These are phyloP conservation scores for Naegleria fowleri DNA, from an alignment of 208 protist genomes.

Conservation along the genomic window DNA sequence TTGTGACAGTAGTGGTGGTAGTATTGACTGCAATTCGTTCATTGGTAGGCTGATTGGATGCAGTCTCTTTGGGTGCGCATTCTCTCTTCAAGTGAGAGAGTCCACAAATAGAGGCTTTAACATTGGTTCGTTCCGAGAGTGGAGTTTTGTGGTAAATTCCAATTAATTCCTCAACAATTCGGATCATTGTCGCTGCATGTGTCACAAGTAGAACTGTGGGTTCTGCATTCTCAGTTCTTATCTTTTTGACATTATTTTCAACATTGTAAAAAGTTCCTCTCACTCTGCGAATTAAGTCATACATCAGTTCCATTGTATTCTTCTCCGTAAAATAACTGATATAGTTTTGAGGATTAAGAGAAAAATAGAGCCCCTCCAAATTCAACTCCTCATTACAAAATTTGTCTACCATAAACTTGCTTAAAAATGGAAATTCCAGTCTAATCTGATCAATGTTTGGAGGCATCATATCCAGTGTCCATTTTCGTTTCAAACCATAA, in stretches of 20 bases:
- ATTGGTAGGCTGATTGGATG: background rate
- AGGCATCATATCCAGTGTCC: background rate
- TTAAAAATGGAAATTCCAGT: background rate
- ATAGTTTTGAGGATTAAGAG: background rate
- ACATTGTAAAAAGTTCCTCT: background rate
- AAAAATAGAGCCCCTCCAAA: background rate
- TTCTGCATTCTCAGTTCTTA: background rate
- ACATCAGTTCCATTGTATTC: background rate
- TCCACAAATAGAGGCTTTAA: background rate
- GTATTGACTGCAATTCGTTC: background rate
- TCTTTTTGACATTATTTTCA: background rate
- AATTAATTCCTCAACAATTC: background rate
- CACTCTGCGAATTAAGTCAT: background rate
- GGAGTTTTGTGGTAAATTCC: background rate
- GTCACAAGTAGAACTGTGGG: background rate
- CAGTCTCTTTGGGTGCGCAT: background rate
- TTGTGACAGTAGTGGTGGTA: background rate
- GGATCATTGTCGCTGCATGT: background rate
- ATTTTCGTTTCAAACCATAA: background rate
- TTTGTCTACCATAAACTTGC: background rate
- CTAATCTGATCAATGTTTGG: background rate
- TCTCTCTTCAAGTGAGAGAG: background rate
- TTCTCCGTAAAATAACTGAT: background rate
- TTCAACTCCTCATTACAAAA: background rate
- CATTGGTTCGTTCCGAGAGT: background rate